Evolutionary conservation across 2,329 filamentous ascomycete species (phyloP).

Genomic region (Phialophora macrospora): DNA sequence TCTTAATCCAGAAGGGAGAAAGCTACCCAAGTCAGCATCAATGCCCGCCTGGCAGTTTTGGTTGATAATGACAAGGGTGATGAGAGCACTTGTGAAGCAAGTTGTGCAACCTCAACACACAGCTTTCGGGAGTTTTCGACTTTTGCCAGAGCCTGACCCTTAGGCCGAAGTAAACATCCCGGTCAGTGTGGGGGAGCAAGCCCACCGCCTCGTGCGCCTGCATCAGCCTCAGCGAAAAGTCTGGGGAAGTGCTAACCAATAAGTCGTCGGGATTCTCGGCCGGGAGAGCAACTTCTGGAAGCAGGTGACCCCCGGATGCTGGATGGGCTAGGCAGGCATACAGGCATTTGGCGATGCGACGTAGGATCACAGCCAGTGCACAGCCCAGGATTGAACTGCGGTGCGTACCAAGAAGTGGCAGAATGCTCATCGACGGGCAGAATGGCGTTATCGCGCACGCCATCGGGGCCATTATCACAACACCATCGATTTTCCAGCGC

Average conservation of each 20-base stretch:
- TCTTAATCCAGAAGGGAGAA: not conserved
- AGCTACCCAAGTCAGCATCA: slow-evolving; percentile 1
- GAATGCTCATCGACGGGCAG: slow-evolving; percentile 16
- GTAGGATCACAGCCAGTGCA: not conserved
- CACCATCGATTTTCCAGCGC: not conserved
- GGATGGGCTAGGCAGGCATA: not conserved
- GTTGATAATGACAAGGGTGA: not conserved
- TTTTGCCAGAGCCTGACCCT: not conserved
- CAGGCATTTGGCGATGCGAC: not conserved
- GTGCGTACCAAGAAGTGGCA: not conserved
- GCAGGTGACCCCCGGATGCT: not conserved
- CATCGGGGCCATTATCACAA: slow-evolving; percentile 3
- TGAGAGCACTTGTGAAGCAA: not conserved
- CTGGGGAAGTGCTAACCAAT: not conserved
- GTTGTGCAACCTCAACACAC: not conserved
- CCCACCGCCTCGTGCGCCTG: not conserved
- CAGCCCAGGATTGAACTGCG: not conserved
- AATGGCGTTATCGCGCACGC: slow-evolving; percentile 22
- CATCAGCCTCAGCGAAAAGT: not conserved
- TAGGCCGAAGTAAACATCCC: not conserved
- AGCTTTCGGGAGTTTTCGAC: not conserved
- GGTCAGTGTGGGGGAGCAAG: slow-evolving; percentile 16
- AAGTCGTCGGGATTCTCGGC: not conserved
- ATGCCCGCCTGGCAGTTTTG: not conserved
- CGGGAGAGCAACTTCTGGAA: not conserved